Percentiles rank a stretch among this genome's conserved stretches.
phyloP scores from a whole-genome alignment of 768 basidiomycete genomes.

The Chalciporus pseudorubinellus region DNA sequence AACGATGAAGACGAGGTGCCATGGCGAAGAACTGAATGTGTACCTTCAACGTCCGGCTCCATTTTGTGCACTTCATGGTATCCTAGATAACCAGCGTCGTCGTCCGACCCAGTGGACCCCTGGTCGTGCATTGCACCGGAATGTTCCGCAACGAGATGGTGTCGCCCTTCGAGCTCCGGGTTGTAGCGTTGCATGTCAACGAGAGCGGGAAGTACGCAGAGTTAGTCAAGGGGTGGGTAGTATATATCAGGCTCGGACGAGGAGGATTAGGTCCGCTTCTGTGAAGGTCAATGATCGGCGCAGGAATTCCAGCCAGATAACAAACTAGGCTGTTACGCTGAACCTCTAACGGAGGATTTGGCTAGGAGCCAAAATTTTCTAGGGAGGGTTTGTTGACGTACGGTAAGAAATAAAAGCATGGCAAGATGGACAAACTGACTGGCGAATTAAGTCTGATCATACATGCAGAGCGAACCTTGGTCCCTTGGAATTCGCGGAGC shows the following conservation, averaged over 20 bases:
- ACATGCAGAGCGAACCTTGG: conserved; percentile 28
- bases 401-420: conserved; percentile 33
- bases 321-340: conserved; percentile 28
- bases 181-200: conserved; percentile 31
- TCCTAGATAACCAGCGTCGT: conserved; percentile 37
- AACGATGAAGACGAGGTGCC: conserved; percentile 12
- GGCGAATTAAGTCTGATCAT: conserved; percentile 34
- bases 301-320: conserved; percentile 20
- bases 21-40: conserved; percentile 13
- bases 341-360: conserved; percentile 14
- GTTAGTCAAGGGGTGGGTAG: background rate
- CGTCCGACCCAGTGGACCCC: conserved; percentile 58
- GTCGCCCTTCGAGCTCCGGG: conserved; percentile 18
- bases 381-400: conserved; percentile 25
- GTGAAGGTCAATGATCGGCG: conserved; percentile 29
- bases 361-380: conserved; percentile 25
- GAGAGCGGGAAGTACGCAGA: conserved; percentile 4
- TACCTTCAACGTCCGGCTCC: conserved; percentile 49
- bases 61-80: conserved; percentile 38
- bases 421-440: conserved; percentile 28
- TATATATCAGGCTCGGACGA: conserved; percentile 10
- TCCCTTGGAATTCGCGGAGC: conserved; percentile 34
- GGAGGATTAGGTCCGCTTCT: conserved; percentile 7
- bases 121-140: conserved; percentile 38
- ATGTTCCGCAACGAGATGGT: conserved; percentile 28